Conservation (phyloP, 75 land plant genomes). For the Larix kaempferi region DNA sequence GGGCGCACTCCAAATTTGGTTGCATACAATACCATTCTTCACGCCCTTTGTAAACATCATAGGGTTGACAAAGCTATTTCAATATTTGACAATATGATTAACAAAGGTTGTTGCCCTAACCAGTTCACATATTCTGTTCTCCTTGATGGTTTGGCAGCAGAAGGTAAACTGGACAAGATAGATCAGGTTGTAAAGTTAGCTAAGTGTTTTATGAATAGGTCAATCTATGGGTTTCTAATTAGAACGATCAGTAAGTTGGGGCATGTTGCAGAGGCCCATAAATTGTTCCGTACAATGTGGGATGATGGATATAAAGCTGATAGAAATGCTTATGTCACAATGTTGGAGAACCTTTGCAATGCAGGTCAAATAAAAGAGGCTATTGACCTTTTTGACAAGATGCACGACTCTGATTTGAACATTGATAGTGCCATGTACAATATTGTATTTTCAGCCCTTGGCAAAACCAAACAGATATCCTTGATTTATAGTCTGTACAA, state of each 20-base stretch:
- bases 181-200: conserved; percentile 62
- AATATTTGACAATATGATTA: conserved; percentile 80
- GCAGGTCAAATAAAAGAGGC: conserved; percentile 74
- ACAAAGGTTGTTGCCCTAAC: conserved; percentile 80
- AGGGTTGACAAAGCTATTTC: conserved; percentile 65
- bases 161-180: conserved; percentile 47
- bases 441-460: conserved; percentile 50
- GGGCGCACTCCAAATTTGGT: conserved; percentile 43
- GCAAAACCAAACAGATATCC: conserved; percentile 48
- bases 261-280: conserved; percentile 63
- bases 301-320: conserved; percentile 44
- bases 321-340: conserved; percentile 53
- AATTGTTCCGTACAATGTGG: conserved; percentile 69
- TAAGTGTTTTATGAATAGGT: conserved; percentile 50
- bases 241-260: conserved; percentile 49
- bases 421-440: conserved; percentile 58
- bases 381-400: conserved; percentile 55
- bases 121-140: conserved; percentile 74
- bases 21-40: conserved; percentile 59
- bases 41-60: conserved; percentile 48
- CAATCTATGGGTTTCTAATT: conserved; percentile 56
- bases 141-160: conserved; percentile 58
- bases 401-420: conserved; percentile 51
- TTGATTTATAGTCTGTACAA: conserved; percentile 40
- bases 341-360: conserved; percentile 71